Percentiles rank a stretch among this genome's conserved stretches.
Evolutionary conservation across 2,329 filamentous ascomycete species (phyloP).

Genomic region (Colletotrichum chrysophilum): DNA sequence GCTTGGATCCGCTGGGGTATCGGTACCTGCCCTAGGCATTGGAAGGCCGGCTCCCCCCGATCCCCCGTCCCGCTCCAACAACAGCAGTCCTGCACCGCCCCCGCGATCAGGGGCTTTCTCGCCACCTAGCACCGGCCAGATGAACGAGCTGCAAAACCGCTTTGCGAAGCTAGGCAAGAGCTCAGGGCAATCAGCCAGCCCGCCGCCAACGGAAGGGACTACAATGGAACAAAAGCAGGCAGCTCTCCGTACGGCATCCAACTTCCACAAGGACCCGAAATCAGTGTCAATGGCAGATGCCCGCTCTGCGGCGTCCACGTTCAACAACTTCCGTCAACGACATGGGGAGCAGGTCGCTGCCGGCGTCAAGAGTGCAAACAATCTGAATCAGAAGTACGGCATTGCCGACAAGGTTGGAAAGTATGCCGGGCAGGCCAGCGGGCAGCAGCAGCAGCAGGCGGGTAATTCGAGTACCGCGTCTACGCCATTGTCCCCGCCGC

Average conservation of each 20-base stretch:
- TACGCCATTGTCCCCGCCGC: constrained; percentile 8
- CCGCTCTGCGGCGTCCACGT: constrained; percentile 62
- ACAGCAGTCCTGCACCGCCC: constrained; percentile 32
- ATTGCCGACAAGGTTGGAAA: constrained; percentile 44
- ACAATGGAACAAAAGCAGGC: constrained; percentile 70
- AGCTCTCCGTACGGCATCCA: constrained; percentile 64
- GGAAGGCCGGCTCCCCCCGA: constrained; percentile 39
- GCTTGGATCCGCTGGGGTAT: constrained; percentile 76
- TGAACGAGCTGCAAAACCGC: constrained; percentile 72
- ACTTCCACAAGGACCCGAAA: constrained; percentile 65
- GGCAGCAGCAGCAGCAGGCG: constrained; percentile 18
- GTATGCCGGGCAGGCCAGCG: constrained; percentile 23
- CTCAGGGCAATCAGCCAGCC: constrained; percentile 28
- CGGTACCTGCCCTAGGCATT: constrained; percentile 80
- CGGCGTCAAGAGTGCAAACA: constrained; percentile 62
- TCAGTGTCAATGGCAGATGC: constrained; percentile 66
- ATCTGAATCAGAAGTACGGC: constrained; percentile 67
- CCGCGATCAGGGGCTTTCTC: constrained; percentile 25
- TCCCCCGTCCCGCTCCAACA: constrained; percentile 26
- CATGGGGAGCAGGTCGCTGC: constrained; percentile 72
- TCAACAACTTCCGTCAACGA: constrained; percentile 72
- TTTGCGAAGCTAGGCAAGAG: constrained; percentile 61
- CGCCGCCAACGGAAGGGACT: constrained; percentile 53
- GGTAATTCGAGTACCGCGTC: not conserved
- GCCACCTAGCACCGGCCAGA: constrained; percentile 40